phyloP scores from a whole-genome alignment of 208 protist species.

The Strigomonas culicis region DNA sequence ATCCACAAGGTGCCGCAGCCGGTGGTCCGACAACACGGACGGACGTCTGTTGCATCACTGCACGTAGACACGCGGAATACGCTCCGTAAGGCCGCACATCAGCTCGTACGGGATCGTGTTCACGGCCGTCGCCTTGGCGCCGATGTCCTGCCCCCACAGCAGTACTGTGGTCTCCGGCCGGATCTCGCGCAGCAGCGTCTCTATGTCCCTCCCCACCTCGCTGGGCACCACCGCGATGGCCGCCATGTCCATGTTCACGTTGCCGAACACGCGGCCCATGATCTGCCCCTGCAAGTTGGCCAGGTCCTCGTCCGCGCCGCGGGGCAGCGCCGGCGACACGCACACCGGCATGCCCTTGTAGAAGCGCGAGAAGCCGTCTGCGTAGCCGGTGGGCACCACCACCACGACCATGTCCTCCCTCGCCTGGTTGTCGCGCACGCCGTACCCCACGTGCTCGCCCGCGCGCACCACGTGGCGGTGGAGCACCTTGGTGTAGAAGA shows the following conservation, averaged over 20 bases:
- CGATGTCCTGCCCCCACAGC: constrained; percentile 42
- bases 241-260: constrained; percentile 53
- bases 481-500: constrained; percentile 45
- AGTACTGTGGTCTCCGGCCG: constrained; percentile 26
- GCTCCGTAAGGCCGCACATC: constrained; percentile 38
- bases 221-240: constrained; percentile 32
- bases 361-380: constrained; percentile 50
- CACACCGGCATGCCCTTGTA: constrained; percentile 34
- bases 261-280: constrained; percentile 34
- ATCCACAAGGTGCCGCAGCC: no score
- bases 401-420: constrained; percentile 34
- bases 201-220: constrained; percentile 22
- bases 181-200: constrained; percentile 30
- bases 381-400: constrained; percentile 46
- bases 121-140: constrained; percentile 29
- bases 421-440: constrained; percentile 29
- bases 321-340: constrained; percentile 26
- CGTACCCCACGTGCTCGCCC: constrained; percentile 48
- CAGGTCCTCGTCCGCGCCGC: constrained; percentile 15
- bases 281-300: constrained; percentile 14
- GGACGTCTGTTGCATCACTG: constrained; percentile 14
- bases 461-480: constrained; percentile 36
- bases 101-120: constrained; percentile 49
- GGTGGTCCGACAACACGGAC: no score
- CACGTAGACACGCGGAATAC: constrained; percentile 36